These are phyloP conservation scores for Vickermania ingenoplastis DNA, from an alignment of 208 protist genomes.

Conservation along the genomic window DNA sequence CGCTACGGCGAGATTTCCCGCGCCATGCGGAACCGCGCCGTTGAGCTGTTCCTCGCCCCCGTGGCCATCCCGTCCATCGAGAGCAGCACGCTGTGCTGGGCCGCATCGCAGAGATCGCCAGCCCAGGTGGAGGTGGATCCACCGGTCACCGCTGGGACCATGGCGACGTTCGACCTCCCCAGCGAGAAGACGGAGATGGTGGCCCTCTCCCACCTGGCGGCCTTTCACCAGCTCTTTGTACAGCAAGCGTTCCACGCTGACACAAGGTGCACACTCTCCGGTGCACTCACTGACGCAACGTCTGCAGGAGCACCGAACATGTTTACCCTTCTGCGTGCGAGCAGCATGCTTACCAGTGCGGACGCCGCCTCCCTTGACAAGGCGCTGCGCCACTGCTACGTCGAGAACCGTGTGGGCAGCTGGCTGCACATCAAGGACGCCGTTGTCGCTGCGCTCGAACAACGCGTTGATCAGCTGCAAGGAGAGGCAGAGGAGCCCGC, in stretches of 20 bases:
- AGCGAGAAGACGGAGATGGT: slow-evolving; percentile 5
- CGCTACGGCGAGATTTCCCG: slow-evolving; percentile 98
- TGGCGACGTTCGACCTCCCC: not conserved
- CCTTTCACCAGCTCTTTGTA: slow-evolving; percentile 70
- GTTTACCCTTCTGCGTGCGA: slow-evolving; percentile 69
- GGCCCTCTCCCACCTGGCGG: slow-evolving; percentile 23
- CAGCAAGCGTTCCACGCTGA: slow-evolving; percentile 60
- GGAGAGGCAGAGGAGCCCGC: not conserved
- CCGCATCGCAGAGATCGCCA: not conserved
- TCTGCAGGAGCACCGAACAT: slow-evolving; percentile 69
- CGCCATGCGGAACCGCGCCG: slow-evolving; percentile 98
- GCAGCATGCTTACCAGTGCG: slow-evolving; percentile 27
- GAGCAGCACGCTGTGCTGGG: slow-evolving; percentile 23
- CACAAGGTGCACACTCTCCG: slow-evolving; percentile 27
- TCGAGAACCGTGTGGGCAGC: slow-evolving; percentile 74
- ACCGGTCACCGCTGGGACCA: not conserved
- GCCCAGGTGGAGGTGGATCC: not conserved
- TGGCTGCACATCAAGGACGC: slow-evolving; percentile 37
- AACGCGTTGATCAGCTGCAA: slow-evolving; percentile 3
- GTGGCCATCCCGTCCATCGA: slow-evolving; percentile 72
- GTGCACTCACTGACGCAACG: slow-evolving; percentile 53
- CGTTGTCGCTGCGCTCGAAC: slow-evolving; percentile 27
- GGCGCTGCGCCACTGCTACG: slow-evolving; percentile 60
- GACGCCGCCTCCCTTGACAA: slow-evolving; percentile 14
- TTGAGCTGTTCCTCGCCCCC: slow-evolving; percentile 94